Conservation (phyloP, 2,329 filamentous ascomycete species). For the Aspergillus ruber region DNA sequence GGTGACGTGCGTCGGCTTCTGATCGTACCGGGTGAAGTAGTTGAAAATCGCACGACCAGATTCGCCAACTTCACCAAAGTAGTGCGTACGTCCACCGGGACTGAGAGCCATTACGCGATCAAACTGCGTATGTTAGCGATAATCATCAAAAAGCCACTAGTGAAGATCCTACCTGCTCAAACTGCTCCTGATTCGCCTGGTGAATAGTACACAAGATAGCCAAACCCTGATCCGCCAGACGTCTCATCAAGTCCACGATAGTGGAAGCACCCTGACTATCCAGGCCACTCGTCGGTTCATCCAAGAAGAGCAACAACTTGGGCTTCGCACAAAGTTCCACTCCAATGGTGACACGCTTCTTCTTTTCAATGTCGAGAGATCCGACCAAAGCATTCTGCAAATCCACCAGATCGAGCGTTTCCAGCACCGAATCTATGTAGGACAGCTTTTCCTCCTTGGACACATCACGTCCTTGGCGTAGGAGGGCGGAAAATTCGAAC, state of each 20-base stretch:
- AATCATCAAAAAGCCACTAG: not conserved
- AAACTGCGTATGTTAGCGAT: conserved; percentile 45
- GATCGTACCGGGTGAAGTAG: conserved; percentile 57
- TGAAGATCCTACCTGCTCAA: conserved; percentile 31
- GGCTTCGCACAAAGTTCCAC: conserved; percentile 63
- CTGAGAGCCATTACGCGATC: conserved; percentile 63
- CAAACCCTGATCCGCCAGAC: conserved; percentile 55
- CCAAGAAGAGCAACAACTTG: conserved; percentile 58
- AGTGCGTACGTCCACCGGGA: conserved; percentile 59
- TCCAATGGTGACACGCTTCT: conserved; percentile 62
- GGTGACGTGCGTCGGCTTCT: conserved; percentile 54
- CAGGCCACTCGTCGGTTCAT: conserved; percentile 60
- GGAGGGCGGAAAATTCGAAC: conserved; percentile 57
- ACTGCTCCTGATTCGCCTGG: conserved; percentile 58
- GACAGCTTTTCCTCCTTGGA: conserved; percentile 52
- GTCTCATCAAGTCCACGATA: conserved; percentile 58
- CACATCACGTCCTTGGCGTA: conserved; percentile 48
- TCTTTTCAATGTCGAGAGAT: conserved; percentile 58
- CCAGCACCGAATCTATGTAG: conserved; percentile 57
- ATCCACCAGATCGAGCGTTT: conserved; percentile 53
- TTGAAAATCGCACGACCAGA: conserved; percentile 56
- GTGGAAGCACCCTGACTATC: conserved; percentile 60
- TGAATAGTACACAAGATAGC: conserved; percentile 66
- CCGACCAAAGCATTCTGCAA: conserved; percentile 57
- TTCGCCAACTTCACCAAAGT: conserved; percentile 61